Percentiles rank a stretch among this genome's conserved stretches.
These are phyloP conservation scores for Chaetomiaceae sp. DNA, from an alignment of 2,329 filamentous ascomycete species.

Conservation along the genomic window DNA sequence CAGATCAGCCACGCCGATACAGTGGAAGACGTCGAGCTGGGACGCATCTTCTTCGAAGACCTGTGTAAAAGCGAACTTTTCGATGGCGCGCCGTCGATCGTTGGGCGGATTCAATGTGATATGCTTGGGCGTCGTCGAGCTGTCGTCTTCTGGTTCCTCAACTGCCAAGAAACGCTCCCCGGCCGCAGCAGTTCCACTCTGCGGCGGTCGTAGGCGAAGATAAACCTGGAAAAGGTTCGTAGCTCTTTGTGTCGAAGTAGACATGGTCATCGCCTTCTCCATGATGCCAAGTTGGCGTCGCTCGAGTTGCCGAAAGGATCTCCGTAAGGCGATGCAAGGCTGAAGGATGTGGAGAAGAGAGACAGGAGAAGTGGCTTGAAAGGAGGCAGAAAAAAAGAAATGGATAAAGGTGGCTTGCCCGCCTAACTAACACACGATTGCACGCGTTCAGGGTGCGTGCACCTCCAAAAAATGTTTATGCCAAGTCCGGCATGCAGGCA, in stretches of 20 bases:
- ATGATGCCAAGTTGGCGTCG: too few species aligned
- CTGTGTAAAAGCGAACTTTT: constrained; percentile 89
- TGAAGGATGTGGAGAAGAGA: neutral
- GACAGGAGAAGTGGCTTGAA: neutral
- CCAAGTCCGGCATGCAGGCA: neutral
- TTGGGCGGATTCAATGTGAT: constrained; percentile 76
- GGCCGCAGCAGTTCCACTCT: constrained; percentile 36
- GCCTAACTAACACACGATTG: too few species aligned
- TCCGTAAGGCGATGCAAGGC: neutral
- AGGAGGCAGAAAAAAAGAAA: neutral
- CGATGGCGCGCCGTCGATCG: constrained; percentile 81
- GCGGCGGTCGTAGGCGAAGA: constrained; percentile 72
- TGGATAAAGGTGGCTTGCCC: neutral
- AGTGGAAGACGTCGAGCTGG: constrained; percentile 83
- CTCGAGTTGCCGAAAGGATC: too few species aligned
- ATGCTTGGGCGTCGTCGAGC: constrained; percentile 56
- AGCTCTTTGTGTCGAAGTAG: constrained; percentile 28
- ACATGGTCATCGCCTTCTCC: constrained; percentile 18
- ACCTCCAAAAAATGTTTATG: constrained; percentile 23
- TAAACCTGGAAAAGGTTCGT: constrained; percentile 82
- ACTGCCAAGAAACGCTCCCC: constrained; percentile 74
- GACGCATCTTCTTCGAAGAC: constrained; percentile 85
- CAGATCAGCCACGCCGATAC: constrained; percentile 68
- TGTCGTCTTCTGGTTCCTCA: constrained; percentile 47
- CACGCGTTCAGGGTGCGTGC: neutral